Percentiles rank a stretch among this genome's conserved stretches.
Conservation (phyloP, 2,329 filamentous ascomycete species). For the Orbilia quercus region DNA sequence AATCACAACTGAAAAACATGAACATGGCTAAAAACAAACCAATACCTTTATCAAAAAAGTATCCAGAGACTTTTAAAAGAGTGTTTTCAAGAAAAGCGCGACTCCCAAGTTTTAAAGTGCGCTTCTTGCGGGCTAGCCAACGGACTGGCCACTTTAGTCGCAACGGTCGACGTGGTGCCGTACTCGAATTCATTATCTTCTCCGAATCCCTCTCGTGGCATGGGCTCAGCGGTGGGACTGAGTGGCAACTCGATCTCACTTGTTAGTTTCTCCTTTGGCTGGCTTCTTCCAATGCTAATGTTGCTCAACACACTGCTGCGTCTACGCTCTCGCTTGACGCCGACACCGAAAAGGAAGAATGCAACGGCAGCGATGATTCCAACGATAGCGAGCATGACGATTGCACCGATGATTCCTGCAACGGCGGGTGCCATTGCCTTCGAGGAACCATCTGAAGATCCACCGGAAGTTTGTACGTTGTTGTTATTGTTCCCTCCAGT, state of each 20-base stretch:
- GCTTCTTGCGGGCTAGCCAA: conserved; percentile 45
- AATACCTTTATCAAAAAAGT: too few relatives aligned
- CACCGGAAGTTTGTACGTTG: background rate
- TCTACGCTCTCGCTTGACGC: conserved; percentile 39
- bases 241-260: conserved; percentile 52
- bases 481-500: conserved; percentile 7
- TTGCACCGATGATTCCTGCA: conserved; percentile 43
- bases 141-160: conserved; percentile 46
- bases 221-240: conserved; percentile 39
- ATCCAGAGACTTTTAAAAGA: too few relatives aligned
- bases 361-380: conserved; percentile 32
- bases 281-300: conserved; percentile 28
- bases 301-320: conserved; percentile 40
- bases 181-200: conserved; percentile 49
- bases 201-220: conserved; percentile 18
- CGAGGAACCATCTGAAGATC: background rate
- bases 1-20: too few relatives aligned
- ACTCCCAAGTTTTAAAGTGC: conserved; percentile 42
- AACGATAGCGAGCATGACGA: conserved; percentile 37
- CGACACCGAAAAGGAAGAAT: conserved; percentile 45
- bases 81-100: conserved; percentile 4
- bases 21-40: too few relatives aligned
- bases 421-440: conserved; percentile 38
- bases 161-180: conserved; percentile 38
- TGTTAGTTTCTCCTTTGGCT: conserved; percentile 38